phyloP scores from a whole-genome alignment of 2,329 filamentous ascomycete species.

The Claviceps quebecensis region DNA sequence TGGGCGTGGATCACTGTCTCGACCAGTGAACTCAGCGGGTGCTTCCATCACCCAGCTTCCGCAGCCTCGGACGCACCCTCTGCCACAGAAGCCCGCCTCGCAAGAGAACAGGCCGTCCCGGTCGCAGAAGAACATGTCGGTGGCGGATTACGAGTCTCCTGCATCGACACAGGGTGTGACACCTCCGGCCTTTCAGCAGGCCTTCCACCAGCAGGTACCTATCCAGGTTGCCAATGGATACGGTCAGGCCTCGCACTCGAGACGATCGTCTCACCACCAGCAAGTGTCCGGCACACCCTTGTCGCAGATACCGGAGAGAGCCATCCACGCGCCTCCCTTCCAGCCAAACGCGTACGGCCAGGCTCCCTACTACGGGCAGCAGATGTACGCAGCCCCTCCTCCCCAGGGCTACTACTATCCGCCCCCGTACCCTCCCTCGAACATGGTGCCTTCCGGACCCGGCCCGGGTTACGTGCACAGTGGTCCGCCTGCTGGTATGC shows the following conservation, averaged over 20 bases:
- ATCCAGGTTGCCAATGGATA: slow-evolving; percentile 49
- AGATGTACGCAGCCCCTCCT: slow-evolving; percentile 21
- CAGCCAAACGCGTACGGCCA: slow-evolving; percentile 58
- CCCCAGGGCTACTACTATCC: slow-evolving; percentile 58
- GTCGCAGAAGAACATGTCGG: slow-evolving; percentile 85
- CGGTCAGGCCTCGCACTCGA: slow-evolving; percentile 46
- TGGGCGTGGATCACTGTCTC: slow-evolving; percentile 4
- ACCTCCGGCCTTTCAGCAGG: slow-evolving; percentile 73
- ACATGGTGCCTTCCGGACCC: slow-evolving; percentile 34
- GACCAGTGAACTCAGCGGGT: slow-evolving; percentile 5
- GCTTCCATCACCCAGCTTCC: slow-evolving; percentile 37
- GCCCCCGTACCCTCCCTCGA: slow-evolving; percentile 31
- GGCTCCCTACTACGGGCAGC: slow-evolving; percentile 43
- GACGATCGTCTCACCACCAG: slow-evolving; percentile 56
- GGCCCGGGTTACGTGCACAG: slow-evolving; percentile 45
- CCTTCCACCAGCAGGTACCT: slow-evolving; percentile 92
- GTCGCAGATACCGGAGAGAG: slow-evolving; percentile 83
- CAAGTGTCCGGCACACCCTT: slow-evolving; percentile 65
- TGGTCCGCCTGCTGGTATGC: slow-evolving; percentile 30
- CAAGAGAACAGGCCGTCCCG: slow-evolving; percentile 52
- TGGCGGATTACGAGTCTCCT: slow-evolving; percentile 84
- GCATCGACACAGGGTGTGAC: slow-evolving; percentile 32
- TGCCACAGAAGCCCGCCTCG: slow-evolving; percentile 43
- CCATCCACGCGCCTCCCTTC: slow-evolving; percentile 81
- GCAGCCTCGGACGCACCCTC: slow-evolving; percentile 43